A percentile compares a stretch with the other conserved stretches of the same genome.
Conservation (phyloP, 1,284 basidiomycete genomes). For the Flammula alnicola region DNA sequence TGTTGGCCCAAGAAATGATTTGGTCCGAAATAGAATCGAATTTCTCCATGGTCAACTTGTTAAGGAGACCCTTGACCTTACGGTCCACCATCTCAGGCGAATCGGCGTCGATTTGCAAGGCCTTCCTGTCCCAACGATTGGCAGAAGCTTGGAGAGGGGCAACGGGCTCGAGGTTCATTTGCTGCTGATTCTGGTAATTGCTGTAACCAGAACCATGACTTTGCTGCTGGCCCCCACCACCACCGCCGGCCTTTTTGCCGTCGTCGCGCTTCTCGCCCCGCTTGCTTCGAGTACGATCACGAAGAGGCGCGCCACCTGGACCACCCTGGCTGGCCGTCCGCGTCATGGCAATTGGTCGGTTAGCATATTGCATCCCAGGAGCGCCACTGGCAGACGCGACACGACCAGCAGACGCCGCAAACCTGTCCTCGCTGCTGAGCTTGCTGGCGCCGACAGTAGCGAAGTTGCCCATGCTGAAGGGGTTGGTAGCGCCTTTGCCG, state of each 20-base stretch:
- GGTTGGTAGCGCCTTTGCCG: constrained; percentile 44
- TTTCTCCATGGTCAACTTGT: constrained; percentile 97
- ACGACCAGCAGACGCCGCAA: constrained; percentile 44
- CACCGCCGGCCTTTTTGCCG: constrained; percentile 42
- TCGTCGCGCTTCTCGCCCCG: constrained; percentile 68
- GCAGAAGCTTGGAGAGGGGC: constrained; percentile 78
- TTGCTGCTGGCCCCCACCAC: constrained; percentile 30
- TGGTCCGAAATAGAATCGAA: constrained; percentile 95
- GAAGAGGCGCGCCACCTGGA: constrained; percentile 51
- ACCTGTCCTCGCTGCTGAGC: constrained; percentile 77
- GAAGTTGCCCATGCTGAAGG: constrained; percentile 80
- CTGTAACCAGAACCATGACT: constrained; percentile 37
- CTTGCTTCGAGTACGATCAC: constrained; percentile 71
- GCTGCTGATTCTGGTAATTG: constrained; percentile 26
- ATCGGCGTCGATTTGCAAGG: constrained; percentile 55
- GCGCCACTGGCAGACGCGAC: constrained; percentile 52
- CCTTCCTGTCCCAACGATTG: constrained; percentile 80
- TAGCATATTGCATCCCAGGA: constrained; percentile 49
- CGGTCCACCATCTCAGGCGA: constrained; percentile 87
- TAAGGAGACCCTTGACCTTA: constrained; percentile 92
- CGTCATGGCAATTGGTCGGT: constrained; percentile 61
- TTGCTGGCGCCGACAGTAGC: constrained; percentile 56
- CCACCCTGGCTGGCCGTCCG: constrained; percentile 80
- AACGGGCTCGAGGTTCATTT: constrained; percentile 56
- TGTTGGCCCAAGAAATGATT: constrained; percentile 95